phyloP scores from a whole-genome alignment of 2,329 filamentous ascomycete genomes.

The Fusarium miscanthi region DNA sequence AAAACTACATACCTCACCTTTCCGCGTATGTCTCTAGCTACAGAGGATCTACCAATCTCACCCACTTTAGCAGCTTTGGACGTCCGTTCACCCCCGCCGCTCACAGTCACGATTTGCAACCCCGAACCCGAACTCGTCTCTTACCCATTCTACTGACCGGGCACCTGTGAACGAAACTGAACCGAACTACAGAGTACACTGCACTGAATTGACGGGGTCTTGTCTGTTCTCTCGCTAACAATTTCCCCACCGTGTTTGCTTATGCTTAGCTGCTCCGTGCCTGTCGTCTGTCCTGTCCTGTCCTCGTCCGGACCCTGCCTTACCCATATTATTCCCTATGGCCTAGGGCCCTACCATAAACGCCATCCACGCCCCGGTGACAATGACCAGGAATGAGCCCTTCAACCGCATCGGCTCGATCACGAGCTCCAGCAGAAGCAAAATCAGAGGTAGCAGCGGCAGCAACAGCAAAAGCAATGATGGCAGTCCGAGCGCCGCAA shows the following conservation, averaged over 20 bases:
- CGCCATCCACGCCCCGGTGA: slow-evolving; percentile 54
- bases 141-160: background rate
- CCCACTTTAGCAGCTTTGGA: slow-evolving; percentile 16
- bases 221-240: background rate
- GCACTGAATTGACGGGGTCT: slow-evolving; percentile 1
- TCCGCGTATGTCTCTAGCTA: background rate
- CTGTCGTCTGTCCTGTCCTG: slow-evolving; percentile 35
- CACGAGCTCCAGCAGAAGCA: slow-evolving; percentile 56
- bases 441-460: background rate
- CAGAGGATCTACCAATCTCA: slow-evolving; percentile 10
- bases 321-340: slow-evolving; percentile 37
- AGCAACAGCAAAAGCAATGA: background rate
- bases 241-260: slow-evolving; percentile 27
- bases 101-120: slow-evolving; percentile 26
- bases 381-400: slow-evolving; percentile 76
- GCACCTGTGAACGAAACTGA: background rate
- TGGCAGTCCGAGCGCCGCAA: slow-evolving; percentile 49
- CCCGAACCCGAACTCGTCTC: slow-evolving; percentile 4
- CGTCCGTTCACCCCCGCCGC: slow-evolving; percentile 27
- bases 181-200: background rate
- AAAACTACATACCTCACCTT: background rate
- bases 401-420: slow-evolving; percentile 66
- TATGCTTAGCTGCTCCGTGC: slow-evolving; percentile 30
- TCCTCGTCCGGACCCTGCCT: slow-evolving; percentile 34
- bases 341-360: slow-evolving; percentile 47